Evolutionary conservation across 441 rosid species (phyloP).

Genomic region (Melianthus villosus): DNA sequence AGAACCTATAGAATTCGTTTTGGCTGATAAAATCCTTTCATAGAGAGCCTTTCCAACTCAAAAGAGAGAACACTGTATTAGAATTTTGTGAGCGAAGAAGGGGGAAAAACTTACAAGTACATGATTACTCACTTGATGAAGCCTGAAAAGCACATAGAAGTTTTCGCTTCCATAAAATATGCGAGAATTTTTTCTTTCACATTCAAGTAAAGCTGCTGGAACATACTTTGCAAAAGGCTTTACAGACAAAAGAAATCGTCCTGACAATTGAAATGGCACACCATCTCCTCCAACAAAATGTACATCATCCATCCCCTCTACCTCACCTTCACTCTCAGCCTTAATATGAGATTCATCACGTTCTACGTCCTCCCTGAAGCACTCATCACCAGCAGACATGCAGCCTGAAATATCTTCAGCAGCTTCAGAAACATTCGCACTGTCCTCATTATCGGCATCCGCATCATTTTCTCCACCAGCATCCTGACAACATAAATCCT

Average conservation of each 20-base stretch:
- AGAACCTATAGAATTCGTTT: conserved; percentile 65
- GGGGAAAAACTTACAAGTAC: background rate
- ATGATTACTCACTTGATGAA: conserved; percentile 63
- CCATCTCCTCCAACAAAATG: conserved; percentile 63
- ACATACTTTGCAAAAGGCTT: conserved; percentile 86
- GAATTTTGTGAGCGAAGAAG: too few species aligned
- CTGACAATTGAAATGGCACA: conserved; percentile 40
- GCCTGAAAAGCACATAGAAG: conserved; percentile 81
- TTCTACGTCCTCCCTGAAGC: conserved; percentile 55
- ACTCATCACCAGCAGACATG: conserved; percentile 71
- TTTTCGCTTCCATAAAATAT: conserved; percentile 93
- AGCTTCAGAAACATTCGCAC: conserved; percentile 79
- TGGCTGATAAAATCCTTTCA: conserved; percentile 82
- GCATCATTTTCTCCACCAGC: conserved; percentile 59
- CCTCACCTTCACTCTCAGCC: conserved; percentile 95
- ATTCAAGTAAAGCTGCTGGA: conserved; percentile 23
- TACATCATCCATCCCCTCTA: conserved; percentile 67
- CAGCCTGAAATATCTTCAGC: conserved; percentile 81
- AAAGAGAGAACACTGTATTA: too few species aligned
- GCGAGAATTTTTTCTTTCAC: conserved; percentile 32
- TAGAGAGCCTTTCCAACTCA: conserved; percentile 43
- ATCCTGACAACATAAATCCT: conserved; percentile 28
- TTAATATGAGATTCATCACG: conserved; percentile 58
- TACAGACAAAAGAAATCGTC: conserved; percentile 42
- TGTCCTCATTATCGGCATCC: conserved; percentile 67